Percentiles rank a stretch among this genome's conserved stretches.
These are phyloP conservation scores for Clohesyomyces aquaticus DNA, from an alignment of 495 filamentous ascomycete genomes.

Conservation along the genomic window DNA sequence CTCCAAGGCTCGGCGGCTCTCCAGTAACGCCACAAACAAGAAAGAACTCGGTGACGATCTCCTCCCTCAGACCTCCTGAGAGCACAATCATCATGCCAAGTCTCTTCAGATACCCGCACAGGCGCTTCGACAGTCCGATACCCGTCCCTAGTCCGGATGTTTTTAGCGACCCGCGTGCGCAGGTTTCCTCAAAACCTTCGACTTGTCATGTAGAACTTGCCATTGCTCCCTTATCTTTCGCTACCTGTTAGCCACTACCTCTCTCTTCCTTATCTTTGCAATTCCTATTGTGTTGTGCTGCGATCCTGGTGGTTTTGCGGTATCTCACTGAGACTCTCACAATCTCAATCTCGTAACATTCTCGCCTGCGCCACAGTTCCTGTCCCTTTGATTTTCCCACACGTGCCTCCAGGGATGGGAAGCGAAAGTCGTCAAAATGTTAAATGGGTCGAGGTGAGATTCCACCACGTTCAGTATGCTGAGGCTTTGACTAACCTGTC, in stretches of 20 bases:
- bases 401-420: not conserved
- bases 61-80: slow-evolving; percentile 27
- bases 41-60: slow-evolving; percentile 16
- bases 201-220: no score
- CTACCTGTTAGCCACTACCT: no score
- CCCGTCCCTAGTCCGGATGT: slow-evolving; percentile 14
- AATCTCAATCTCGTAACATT: no score
- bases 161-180: no score
- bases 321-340: no score
- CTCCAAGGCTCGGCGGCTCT: slow-evolving; percentile 16
- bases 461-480: not conserved
- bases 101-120: slow-evolving; percentile 9
- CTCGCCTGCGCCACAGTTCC: not conserved
- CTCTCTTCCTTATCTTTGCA: no score
- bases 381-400: not conserved
- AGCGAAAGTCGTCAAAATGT: slow-evolving; percentile 56
- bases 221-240: no score
- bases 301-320: no score
- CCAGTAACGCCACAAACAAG: not conserved
- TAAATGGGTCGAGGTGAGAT: slow-evolving; percentile 65
- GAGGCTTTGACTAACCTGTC: not conserved
- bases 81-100: slow-evolving; percentile 17
- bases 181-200: no score
- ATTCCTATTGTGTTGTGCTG: no score
- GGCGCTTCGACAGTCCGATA: slow-evolving; percentile 10